A percentile compares a stretch with the other conserved stretches of the same genome.
Conservation (phyloP, 1,284 basidiomycete genomes). For the Albatrellus sp. region DNA sequence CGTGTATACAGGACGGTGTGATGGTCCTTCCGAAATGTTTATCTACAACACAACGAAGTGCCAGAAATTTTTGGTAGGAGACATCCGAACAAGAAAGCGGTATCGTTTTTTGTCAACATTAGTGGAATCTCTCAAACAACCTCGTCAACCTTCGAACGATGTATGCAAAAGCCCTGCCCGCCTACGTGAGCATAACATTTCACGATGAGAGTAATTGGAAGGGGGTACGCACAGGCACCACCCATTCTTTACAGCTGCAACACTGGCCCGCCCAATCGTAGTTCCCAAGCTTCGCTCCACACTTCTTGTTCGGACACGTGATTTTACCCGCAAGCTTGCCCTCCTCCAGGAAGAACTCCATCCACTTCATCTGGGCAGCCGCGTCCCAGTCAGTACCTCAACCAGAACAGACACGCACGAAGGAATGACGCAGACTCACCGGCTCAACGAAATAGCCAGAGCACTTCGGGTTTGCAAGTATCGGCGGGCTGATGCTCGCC, state of each 20-base stretch:
- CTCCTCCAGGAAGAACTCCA: conserved; percentile 67
- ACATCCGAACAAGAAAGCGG: too few species aligned
- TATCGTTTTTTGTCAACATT: too few species aligned
- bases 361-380: conserved; percentile 78
- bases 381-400: not conserved
- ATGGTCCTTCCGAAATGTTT: too few species aligned
- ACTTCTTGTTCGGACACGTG: conserved; percentile 82
- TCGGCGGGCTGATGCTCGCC: conserved; percentile 39
- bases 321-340: conserved; percentile 84
- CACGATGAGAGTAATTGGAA: not conserved
- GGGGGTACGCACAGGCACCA: conserved; percentile 60
- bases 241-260: conserved; percentile 88
- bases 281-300: conserved; percentile 83
- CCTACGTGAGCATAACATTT: not conserved
- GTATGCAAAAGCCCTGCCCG: conserved; percentile 79
- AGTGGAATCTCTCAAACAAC: conserved; percentile 25
- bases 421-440: conserved; percentile 30
- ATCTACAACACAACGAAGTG: too few species aligned
- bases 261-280: conserved; percentile 95
- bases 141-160: conserved; percentile 85
- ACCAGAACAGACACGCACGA: not conserved
- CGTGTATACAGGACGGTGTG: too few species aligned
- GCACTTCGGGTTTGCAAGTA: conserved; percentile 67
- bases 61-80: too few species aligned
- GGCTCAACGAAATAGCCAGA: conserved; percentile 97